Evolutionary conservation across 2,329 filamentous ascomycete genomes (phyloP).

Genomic region (Talaromyces marneffei): DNA sequence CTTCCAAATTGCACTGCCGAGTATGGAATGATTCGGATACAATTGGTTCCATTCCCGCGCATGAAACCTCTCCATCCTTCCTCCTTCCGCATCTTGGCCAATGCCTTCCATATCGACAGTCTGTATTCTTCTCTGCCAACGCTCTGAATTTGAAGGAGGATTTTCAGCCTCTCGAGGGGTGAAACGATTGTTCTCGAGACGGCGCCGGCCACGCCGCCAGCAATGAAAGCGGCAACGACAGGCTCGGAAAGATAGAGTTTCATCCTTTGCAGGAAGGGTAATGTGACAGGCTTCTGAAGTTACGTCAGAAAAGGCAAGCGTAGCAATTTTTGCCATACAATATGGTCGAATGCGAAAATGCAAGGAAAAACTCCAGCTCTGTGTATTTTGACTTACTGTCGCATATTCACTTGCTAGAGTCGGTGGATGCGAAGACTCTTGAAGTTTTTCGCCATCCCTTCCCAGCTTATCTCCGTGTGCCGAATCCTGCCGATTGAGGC

Average conservation of each 20-base stretch:
- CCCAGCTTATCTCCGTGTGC: conserved; percentile 15
- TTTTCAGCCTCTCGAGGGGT: conserved; percentile 91
- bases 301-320: conserved; percentile 1
- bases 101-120: conserved; percentile 78
- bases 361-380: neutral
- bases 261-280: conserved; percentile 22
- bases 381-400: conserved; percentile 3
- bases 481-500: conserved; percentile 29
- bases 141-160: conserved; percentile 94
- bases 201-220: conserved; percentile 86
- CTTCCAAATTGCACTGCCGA: conserved; percentile 97
- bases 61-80: conserved; percentile 97
- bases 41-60: conserved; percentile 97
- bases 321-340: neutral
- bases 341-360: neutral
- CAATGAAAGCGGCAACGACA: conserved; percentile 84
- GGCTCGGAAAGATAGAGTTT: conserved; percentile 64
- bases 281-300: conserved; percentile 2
- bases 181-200: conserved; percentile 98
- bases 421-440: conserved; percentile 14
- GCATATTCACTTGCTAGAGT: conserved; percentile 3
- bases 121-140: conserved; percentile 88
- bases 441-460: conserved; percentile 19
- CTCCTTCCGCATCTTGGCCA: conserved; percentile 93
- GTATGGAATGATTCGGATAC: conserved; percentile 95